Conservation (phyloP, 2,329 filamentous ascomycete species). For the Exophiala aquamarina region DNA sequence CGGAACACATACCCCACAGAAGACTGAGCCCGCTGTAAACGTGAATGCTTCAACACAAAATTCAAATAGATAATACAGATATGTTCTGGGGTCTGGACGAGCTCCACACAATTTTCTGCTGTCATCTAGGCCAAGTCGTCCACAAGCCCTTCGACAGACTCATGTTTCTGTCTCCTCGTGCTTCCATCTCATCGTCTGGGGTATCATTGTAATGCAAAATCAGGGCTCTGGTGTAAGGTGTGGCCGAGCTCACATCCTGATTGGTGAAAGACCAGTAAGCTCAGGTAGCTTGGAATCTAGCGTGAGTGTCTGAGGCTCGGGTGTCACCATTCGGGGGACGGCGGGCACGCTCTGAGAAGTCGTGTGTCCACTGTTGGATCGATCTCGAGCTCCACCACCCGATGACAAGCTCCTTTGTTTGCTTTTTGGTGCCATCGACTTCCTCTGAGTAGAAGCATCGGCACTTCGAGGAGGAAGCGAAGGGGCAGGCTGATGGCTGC, state of each 20-base stretch:
- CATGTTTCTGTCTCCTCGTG: too few species aligned
- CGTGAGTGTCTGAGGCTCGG: constrained; percentile 33
- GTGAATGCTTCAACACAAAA: constrained; percentile 15
- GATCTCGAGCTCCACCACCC: constrained; percentile 14
- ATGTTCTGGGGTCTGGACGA: constrained; percentile 12
- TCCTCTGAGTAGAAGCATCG: constrained; percentile 18
- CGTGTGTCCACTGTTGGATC: constrained; percentile 23
- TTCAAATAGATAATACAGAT: constrained; percentile 23
- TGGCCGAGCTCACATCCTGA: constrained; percentile 39
- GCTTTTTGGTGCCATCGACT: constrained; percentile 18
- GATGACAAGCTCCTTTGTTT: constrained; percentile 27
- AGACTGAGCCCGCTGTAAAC: constrained; percentile 3
- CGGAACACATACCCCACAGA: not conserved
- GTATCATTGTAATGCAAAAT: constrained; percentile 9
- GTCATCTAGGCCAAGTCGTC: too few species aligned
- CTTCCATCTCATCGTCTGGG: not conserved
- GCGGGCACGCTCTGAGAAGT: constrained; percentile 23
- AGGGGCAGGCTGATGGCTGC: constrained; percentile 48
- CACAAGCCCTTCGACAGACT: too few species aligned
- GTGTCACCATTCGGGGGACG: constrained; percentile 25
- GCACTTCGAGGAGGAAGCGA: constrained; percentile 16
- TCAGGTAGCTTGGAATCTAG: constrained; percentile 47
- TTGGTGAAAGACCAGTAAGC: constrained; percentile 49
- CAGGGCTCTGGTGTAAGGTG: not conserved
- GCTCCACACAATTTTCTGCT: too few species aligned